Conservation (phyloP, 306 rosid species). For the Ormosia emarginata region DNA sequence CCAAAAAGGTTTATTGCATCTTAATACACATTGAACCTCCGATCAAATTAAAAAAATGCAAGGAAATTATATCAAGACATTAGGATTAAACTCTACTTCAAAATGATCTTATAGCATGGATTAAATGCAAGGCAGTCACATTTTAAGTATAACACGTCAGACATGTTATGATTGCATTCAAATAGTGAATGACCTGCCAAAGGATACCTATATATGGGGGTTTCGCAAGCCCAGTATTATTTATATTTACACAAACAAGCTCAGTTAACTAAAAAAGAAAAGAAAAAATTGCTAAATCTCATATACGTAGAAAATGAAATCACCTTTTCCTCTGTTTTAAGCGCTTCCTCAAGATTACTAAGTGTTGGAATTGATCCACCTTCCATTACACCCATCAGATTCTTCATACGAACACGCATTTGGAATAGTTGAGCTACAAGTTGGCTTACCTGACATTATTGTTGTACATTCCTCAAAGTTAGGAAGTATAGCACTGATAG, state of each 20-base stretch:
- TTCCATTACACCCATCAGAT: slow-evolving; percentile 89
- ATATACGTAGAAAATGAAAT: slow-evolving; percentile 5
- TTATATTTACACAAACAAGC: neutral
- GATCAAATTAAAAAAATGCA: neutral
- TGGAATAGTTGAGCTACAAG: slow-evolving; percentile 91
- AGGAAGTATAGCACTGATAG: slow-evolving; percentile 1
- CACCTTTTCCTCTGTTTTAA: slow-evolving; percentile 89
- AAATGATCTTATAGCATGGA: neutral
- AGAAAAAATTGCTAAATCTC: neutral
- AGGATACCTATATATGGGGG: neutral
- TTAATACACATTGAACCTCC: neutral
- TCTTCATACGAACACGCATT: slow-evolving; percentile 96
- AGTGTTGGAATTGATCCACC: slow-evolving; percentile 81
- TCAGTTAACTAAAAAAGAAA: neutral
- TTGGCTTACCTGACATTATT: slow-evolving; percentile 71
- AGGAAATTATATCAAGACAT: neutral
- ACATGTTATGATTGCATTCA: neutral
- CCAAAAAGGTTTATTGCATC: neutral
- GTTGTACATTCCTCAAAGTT: slow-evolving; percentile 11
- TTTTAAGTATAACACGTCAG: neutral
- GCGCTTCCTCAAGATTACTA: slow-evolving; percentile 85
- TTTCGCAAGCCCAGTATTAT: neutral
- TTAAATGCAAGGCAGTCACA: neutral
- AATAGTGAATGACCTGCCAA: neutral
- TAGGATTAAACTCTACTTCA: neutral